Percentiles rank a stretch among this genome's conserved stretches.
Evolutionary conservation across 306 rosid genomes (phyloP).

Genomic region (Dalbergia cultrata): DNA sequence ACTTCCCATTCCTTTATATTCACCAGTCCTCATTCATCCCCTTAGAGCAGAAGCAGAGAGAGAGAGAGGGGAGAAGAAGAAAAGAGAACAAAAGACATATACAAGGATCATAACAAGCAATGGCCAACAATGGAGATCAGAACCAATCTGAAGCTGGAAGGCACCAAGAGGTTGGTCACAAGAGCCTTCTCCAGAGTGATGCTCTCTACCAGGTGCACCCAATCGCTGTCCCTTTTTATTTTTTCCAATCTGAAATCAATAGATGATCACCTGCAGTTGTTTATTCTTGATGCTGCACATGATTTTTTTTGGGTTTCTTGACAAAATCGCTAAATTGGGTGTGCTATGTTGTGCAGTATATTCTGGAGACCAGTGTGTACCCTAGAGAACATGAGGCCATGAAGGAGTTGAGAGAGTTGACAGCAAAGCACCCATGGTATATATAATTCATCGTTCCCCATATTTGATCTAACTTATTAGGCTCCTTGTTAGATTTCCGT

Average conservation of each 20-base stretch:
- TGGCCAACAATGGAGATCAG: constrained; percentile 75
- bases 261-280: not conserved
- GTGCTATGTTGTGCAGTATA: constrained; percentile 61
- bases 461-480: not conserved
- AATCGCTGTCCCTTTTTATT: not conserved
- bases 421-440: constrained; percentile 94
- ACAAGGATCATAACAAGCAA: constrained; percentile 28
- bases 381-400: constrained; percentile 92
- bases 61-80: not conserved
- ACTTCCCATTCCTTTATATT: constrained; percentile 37
- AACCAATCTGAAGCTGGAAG: constrained; percentile 66
- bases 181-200: constrained; percentile 95
- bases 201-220: constrained; percentile 83
- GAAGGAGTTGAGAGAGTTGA: constrained; percentile 91
- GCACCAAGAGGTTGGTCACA: constrained; percentile 99
- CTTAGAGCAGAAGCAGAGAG: constrained; percentile 34
- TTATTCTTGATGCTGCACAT: not conserved
- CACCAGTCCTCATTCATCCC: not conserved
- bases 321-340: constrained; percentile 14
- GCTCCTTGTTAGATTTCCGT: not conserved
- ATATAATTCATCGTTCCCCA: not conserved
- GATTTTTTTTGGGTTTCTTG: not conserved
- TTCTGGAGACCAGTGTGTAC: constrained; percentile 88
- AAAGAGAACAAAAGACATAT: not conserved
- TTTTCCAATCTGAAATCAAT: not conserved